Conservation (phyloP, 257 asterid species). For the Echium plantagineum region DNA sequence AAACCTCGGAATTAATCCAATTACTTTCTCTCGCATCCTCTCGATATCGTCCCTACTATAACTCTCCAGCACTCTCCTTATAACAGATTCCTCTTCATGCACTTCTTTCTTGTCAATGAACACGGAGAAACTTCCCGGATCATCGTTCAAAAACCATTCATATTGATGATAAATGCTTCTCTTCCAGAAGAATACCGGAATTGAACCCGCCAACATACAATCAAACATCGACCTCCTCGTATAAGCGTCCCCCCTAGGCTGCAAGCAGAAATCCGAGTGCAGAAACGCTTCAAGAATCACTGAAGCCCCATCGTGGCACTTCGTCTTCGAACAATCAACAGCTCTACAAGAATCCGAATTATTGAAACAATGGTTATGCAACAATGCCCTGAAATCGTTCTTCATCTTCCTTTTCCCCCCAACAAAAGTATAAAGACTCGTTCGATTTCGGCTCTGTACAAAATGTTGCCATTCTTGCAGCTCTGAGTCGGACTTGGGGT, state of each 20-base stretch:
- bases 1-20: background rate
- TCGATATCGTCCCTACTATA: background rate
- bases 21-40: background rate
- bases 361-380: conserved; percentile 25
- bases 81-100: background rate
- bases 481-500: conserved; percentile 34
- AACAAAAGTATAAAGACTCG: conserved; percentile 36
- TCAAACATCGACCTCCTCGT: conserved; percentile 49
- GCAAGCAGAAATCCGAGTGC: conserved; percentile 41
- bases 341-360: conserved; percentile 35
- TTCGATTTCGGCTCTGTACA: conserved; percentile 16
- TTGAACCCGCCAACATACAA: conserved; percentile 61
- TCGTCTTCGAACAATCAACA: conserved; percentile 40
- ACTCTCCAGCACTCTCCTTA: background rate
- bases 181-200: conserved; percentile 52
- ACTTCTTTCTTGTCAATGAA: background rate
- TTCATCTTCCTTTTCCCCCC: conserved; percentile 29
- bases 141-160: conserved; percentile 33
- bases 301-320: conserved; percentile 41
- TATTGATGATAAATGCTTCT: conserved; percentile 37
- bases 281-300: conserved; percentile 37
- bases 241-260: conserved; percentile 45
- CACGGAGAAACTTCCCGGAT: conserved; percentile 22
- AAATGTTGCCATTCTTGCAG: conserved; percentile 25
- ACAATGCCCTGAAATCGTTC: conserved; percentile 32